Evolutionary conservation across 2,329 filamentous ascomycete species (phyloP), one percentile per base, ranked within the genome.

Genomic region (Fusarium incarnatum): DNA sequence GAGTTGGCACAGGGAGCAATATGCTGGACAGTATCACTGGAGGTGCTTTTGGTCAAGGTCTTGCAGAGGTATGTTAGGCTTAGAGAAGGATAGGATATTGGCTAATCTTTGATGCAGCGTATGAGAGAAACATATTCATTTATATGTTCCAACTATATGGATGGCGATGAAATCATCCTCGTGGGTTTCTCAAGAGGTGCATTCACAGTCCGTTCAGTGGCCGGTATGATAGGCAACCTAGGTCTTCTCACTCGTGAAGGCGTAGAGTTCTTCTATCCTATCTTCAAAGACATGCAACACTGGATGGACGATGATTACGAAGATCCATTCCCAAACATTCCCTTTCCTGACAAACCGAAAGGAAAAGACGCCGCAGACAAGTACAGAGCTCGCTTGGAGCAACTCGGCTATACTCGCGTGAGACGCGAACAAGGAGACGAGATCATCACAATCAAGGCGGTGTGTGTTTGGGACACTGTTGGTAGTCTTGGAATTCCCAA

Each of bases 101-200:
- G 11, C 60, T 72, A 42, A 76, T 27, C 5, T 20, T 23, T 27
- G 8, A 7, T 30, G 23, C 71, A 91, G 80, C 77, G 81, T 60
- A 84, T 91, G 56, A 84, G 87, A 15, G 88, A 90, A 75, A 86
- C 87, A 3, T 91, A 91, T 73, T 82, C 85, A 7, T 91, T 89
- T 73, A 79, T 90, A 4, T 89, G 87, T 57, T 84, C 86, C 71
- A 91, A 90, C 77, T 90, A 89, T 71, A 82, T 83, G 56, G 83
- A 84, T 56, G 86, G 86, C 5, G 87, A 89, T 65, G 84, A 88
- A 67, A 87, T 89, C 49, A 78, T 87, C 48, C 81, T 88, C 28
- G 76, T 88, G 28, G 87, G 87, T 5, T 89, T 87, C 79, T 88
- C 86, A 2, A 82, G 87, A 16, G 87, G 87, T 6, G 87, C 87